Evolutionary conservation across 2,329 filamentous ascomycete genomes (phyloP), one percentile per base, ranked within the genome.

Genomic region (Nemania abortiva): DNA sequence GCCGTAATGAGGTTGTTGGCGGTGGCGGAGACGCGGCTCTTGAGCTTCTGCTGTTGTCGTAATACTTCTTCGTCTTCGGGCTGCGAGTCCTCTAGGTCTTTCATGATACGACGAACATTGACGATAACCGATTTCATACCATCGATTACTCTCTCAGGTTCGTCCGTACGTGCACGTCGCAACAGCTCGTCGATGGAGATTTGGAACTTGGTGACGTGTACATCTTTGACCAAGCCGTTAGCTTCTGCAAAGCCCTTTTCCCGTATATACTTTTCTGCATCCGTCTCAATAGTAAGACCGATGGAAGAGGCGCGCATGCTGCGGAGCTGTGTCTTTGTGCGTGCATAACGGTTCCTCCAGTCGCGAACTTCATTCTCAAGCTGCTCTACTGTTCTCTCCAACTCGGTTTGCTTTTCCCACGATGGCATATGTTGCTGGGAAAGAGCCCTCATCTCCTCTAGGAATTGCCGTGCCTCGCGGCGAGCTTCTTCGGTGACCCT

Each of bases 1-100:
- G 95, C 94, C 2, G 95, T 98, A 76, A 98, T 98, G 66, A 99
- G 85, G 77, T 95, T 96, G 84, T 98, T 98, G 57, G 96, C 95
- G 1, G 95, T 97, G 2, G 92, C 91, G n/a, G 94, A 97, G 2
- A 98, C 92, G 67, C 91, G 91, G 58, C 89, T 87, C 81, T 93
- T 97, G 69, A 97, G 86, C 79, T 91, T 94, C 31, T 85, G 83
- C 72, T 90, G 89, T 70, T 91, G 84, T 72, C 89, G 87, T 45
- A 82, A 79, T 31, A 84, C 71, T 18, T 88, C 84, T 42, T 87
- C 87, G 70, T 88, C 87, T 42, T 82, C 86, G 1, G 84, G 80
- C 10, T 83, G 80, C 13, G 87, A 84, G 55, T 88, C 86, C 62
- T 91, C 90, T 31, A 97, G 88, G 73, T 96, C 94, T 75, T 92